Base-by-base conservation (phyloP, 345 rosid species). In the Populus davidiana region DNA sequence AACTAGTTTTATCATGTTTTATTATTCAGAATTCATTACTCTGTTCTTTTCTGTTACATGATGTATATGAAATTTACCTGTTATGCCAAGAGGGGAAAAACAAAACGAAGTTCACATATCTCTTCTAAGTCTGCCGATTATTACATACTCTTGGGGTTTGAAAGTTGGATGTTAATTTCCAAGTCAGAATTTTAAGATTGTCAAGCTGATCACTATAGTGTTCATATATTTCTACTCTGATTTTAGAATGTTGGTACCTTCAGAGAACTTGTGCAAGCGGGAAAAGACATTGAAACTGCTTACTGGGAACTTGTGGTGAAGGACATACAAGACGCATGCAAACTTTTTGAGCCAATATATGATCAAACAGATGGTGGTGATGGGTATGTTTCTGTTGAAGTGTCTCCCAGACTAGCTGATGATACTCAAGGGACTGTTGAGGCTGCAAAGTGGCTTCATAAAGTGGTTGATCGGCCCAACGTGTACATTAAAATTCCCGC, bases 401-500 rank as follows among this genome's bases (percentile, higher is more conserved):
- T 96, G 81, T 96, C 98, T 67, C 99, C 98, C 31, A 87, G 90
- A 75, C 97, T 96, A 71, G 98, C 99, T 44, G 94, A 94, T 78
- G 98, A 96, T 72, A 91, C 98, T 56, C 33, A 85, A 1, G 98
- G 94, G 44, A 96, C 99, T 61, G 89, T 92, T 75, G 98, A 88
- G 82, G 97, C 98, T 66, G 92, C 98, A 76, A 93, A 91, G 75
- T 93, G 78, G 87, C 97, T 96, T 86, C 93, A 87, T 78, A 90
- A 92, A 84, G 94, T 91, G 75, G 99, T 95, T 33, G 66, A 86
- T 81, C 89, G 97, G 80, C 83, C 89, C 25, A 96, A 93, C 66
- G 99, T 96, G 72, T 96, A 93, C 91, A 93, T 96, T 43, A 96
- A 96, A 86, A 96, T 96, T 72, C 98, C 98, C 79, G 99, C 98